Evolutionary conservation across 768 basidiomycete species (phyloP).

Genomic region (Mycena floridula): DNA sequence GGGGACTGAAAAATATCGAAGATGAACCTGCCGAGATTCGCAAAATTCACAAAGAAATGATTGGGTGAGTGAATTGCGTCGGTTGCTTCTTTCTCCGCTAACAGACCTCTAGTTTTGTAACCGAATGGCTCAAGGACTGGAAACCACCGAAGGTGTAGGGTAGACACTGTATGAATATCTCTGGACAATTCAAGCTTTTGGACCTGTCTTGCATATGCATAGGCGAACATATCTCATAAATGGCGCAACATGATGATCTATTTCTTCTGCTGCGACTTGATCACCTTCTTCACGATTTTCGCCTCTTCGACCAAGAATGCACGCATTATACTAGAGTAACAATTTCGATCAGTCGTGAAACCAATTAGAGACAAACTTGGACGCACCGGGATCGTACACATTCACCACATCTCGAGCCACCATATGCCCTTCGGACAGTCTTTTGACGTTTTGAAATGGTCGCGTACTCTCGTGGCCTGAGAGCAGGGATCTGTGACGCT

Average conservation of each 20-base stretch:
- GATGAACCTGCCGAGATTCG: slow-evolving; percentile 75
- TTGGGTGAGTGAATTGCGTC: slow-evolving; percentile 74
- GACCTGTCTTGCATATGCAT: too few species aligned
- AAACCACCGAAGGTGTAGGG: too few species aligned
- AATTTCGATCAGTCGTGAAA: neutral
- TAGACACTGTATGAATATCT: too few species aligned
- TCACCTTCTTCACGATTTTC: slow-evolving; percentile 99
- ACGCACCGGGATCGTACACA: slow-evolving; percentile 91
- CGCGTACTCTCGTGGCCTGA: slow-evolving; percentile 94
- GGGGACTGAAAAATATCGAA: slow-evolving; percentile 54
- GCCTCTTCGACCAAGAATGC: slow-evolving; percentile 99
- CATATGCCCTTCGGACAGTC: slow-evolving; percentile 94
- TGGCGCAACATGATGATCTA: too few species aligned
- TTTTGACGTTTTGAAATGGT: slow-evolving; percentile 96
- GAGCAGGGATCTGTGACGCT: slow-evolving; percentile 71
- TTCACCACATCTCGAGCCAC: slow-evolving; percentile 93
- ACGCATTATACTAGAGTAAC: slow-evolving; percentile 72
- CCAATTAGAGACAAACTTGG: neutral
- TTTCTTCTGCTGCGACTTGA: slow-evolving; percentile 80
- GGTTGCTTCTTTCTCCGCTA: too few species aligned
- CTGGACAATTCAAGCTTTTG: too few species aligned
- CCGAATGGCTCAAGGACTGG: too few species aligned
- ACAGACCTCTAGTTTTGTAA: too few species aligned
- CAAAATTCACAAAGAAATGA: slow-evolving; percentile 75
- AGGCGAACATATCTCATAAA: too few species aligned